Evolutionary conservation across 2,329 filamentous ascomycete genomes (phyloP), one percentile per base, ranked within the genome.

Genomic region (Epichloe sylvatica): DNA sequence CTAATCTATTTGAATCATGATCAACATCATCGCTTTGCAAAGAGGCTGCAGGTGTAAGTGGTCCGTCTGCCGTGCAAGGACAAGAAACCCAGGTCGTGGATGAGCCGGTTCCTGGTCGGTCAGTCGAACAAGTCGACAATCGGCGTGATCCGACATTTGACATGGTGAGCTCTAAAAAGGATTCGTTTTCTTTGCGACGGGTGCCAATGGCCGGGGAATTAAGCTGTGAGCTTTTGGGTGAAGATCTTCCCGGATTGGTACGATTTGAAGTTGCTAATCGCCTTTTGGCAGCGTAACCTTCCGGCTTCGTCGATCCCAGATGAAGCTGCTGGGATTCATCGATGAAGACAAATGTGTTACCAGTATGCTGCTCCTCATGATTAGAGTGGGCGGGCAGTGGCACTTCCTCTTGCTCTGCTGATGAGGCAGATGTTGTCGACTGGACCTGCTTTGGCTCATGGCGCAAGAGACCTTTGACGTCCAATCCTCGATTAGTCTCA

Each of bases 31-130:
- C 50, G 25, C 48, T 42, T 19, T 50, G 39, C 6, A 46, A 51
- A n/a, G 52, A 53, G 3, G 44, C 33, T 34, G 50, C 47, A 35
- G 49, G 49, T 8, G 47, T 48, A 44, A 43, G 47, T 33, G 37
- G 47, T 12, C 36, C 44, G 17, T 48, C 50, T 17, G 43, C 21
- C n/a, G 49, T 25, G 37, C 40, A 33, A 21, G 37, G 34, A 35
- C 39, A 34, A 9, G 36, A n/a, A 34, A 33, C 19, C 19, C 19
- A 50, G 12, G 39, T 21, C 23, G 17, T 33, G 21, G 47, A 48
- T 33, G 49, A 49, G 45, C 11, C 37, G 17, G 34, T n/a, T 33
- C n/a, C 19, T 11, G 34, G 11, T 23, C 36, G 30, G 8, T 47
- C 25, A 8, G 21, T 37, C 38, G 44, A 17, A 34, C 30, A 41